Evolutionary conservation across 2,329 filamentous ascomycete species (phyloP), one percentile per base, ranked within the genome.

Genomic region (Lecanicillium sp.): DNA sequence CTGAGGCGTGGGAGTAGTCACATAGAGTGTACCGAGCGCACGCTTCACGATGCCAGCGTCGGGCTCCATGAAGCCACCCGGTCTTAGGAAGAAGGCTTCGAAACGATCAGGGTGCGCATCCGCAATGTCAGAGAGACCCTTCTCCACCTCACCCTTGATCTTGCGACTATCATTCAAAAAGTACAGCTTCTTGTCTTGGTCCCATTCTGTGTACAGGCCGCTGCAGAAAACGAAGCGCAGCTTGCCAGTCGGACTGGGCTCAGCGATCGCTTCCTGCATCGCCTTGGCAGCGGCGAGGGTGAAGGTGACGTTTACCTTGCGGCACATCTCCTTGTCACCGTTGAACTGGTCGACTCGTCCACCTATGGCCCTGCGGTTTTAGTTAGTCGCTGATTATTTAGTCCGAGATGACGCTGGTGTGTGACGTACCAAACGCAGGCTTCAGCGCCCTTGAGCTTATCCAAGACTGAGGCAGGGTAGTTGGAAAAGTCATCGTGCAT

Each of bases 401-500:
- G 25, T 14, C 4, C 3, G 18, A n/a, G n/a, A 11, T 14, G 12
- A 3, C 6, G 7, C 8, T 28, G 19, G 33, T 36, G 39, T 12
- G 14, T 33, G 17, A 68, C 66, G 29, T 72, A 80, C 81, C 81
- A 85, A 18, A 85, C 67, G 49, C 76, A 81, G 1, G 72, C 79
- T 32, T 77, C 67, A 1, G 77, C 77, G 13, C 74, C 79, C 11
- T 66, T 55, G 1, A 61, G 62, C 17, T 49, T 47, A 30, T 44
- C 43, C 40, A 62, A 40, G 19, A 62, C 36, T 4, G 55, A 57
- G 7, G 55, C 54, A 1, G 74, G 64, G 47, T 73, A 79, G 2
- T 56, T 49, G 6, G 64, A 59, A 54, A 79, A 80, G 51, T 80
- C 71, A 12, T 69, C 57, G 45, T 72, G 61, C 46, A 72, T 56